These are phyloP conservation scores for Microcyclosporella mali DNA, from an alignment of 2,329 filamentous ascomycete genomes.

Conservation along the genomic window DNA sequence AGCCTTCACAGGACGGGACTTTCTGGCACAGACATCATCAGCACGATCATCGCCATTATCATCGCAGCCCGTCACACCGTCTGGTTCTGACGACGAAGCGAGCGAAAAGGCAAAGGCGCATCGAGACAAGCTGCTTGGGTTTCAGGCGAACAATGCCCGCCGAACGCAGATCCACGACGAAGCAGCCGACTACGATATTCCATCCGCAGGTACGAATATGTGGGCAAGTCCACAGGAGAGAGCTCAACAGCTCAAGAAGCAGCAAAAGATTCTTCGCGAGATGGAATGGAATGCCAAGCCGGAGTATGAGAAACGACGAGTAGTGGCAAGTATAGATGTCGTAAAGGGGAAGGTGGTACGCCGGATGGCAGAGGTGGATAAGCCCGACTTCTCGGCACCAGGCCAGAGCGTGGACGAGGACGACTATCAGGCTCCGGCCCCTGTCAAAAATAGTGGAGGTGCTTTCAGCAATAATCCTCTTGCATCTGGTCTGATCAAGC, in stretches of 20 bases:
- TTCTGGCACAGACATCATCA: conserved; percentile 31
- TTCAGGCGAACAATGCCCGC: conserved; percentile 78
- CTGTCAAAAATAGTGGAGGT: conserved; percentile 38
- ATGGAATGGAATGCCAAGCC: conserved; percentile 80
- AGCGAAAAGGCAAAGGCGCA: conserved; percentile 68
- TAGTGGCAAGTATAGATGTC: conserved; percentile 80
- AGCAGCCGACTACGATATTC: conserved; percentile 66
- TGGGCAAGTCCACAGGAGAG: conserved; percentile 82
- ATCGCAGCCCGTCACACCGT: conserved; percentile 24
- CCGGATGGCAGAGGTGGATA: conserved; percentile 56
- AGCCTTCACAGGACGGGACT: conserved; percentile 33
- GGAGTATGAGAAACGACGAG: conserved; percentile 80
- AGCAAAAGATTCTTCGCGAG: conserved; percentile 76
- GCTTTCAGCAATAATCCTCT: conserved; percentile 66
- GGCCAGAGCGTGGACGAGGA: conserved; percentile 33
- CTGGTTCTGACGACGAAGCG: conserved; percentile 43
- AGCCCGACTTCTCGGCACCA: conserved; percentile 48
- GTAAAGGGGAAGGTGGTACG: conserved; percentile 69
- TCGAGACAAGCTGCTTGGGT: conserved; percentile 71
- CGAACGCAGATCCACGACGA: conserved; percentile 83
- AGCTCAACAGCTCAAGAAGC: conserved; percentile 73
- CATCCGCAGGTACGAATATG: conserved; percentile 58
- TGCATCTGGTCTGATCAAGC: conserved; percentile 58
- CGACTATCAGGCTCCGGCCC: conserved; percentile 24
- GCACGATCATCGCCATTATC: conserved; percentile 33